Percentiles rank a stretch among this genome's conserved stretches.
phyloP scores from a whole-genome alignment of 2,329 filamentous ascomycete species.

The Knufia fluminis region DNA sequence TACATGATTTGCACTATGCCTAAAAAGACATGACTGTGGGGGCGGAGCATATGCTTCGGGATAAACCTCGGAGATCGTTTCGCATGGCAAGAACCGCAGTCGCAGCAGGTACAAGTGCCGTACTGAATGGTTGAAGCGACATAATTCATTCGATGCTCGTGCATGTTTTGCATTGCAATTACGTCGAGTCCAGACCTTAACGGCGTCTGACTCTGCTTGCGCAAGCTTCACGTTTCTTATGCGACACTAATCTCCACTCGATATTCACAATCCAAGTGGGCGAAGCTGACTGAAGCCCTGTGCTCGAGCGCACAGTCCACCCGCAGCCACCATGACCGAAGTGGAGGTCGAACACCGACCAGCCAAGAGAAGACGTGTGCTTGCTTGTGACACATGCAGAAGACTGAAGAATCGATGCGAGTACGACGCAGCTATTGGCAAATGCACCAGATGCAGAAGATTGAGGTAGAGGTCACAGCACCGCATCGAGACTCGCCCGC shows the following conservation, averaged over 20 bases:
- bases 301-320: neutral
- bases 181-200: no score
- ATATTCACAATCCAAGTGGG: no score
- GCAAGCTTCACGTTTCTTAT: neutral
- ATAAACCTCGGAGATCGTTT: neutral
- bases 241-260: neutral
- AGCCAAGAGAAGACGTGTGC: constrained; percentile 6
- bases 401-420: constrained; percentile 9
- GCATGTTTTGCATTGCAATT: no score
- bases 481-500: neutral
- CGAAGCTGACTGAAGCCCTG: no score
- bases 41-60: neutral
- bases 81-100: neutral
- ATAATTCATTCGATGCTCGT: no score
- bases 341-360: constrained; percentile 6
- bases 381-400: constrained; percentile 9
- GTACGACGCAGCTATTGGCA: constrained; percentile 9
- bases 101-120: neutral
- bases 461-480: constrained; percentile 8
- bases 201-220: no score
- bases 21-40: no score
- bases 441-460: constrained; percentile 9
- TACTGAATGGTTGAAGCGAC: no score
- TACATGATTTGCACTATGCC: no score
- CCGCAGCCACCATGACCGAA: constrained; percentile 2